These are phyloP conservation scores for Penicillium argentinense DNA, from an alignment of 495 filamentous ascomycete species.

Conservation along the genomic window DNA sequence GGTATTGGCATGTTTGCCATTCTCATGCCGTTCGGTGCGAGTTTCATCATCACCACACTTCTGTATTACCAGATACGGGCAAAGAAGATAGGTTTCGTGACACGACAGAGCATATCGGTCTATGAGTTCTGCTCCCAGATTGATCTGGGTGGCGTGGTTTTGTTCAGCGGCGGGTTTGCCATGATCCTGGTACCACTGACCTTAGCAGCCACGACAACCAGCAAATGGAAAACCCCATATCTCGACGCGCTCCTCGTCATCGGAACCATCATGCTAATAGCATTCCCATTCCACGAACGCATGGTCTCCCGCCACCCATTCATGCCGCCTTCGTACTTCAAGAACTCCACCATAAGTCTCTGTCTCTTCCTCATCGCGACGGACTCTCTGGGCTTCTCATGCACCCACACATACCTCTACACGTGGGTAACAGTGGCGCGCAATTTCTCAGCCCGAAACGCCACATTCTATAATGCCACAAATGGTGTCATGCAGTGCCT, in stretches of 20 bases:
- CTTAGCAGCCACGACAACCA: constrained; percentile 35
- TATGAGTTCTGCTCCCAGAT: constrained; percentile 48
- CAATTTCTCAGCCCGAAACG: constrained; percentile 38
- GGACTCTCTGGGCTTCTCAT: constrained; percentile 42
- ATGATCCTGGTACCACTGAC: constrained; percentile 42
- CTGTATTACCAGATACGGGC: constrained; percentile 42
- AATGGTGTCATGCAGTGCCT: constrained; percentile 47
- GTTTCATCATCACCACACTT: constrained; percentile 46
- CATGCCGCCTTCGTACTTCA: constrained; percentile 44
- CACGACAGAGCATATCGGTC: constrained; percentile 29
- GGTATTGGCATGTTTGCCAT: constrained; percentile 53
- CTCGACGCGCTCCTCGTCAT: constrained; percentile 42
- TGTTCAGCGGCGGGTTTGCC: constrained; percentile 38
- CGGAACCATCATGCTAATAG: constrained; percentile 32
- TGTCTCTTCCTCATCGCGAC: constrained; percentile 37
- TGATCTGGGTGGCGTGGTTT: constrained; percentile 43
- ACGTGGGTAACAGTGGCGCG: constrained; percentile 45
- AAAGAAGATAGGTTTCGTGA: constrained; percentile 31
- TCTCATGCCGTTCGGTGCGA: constrained; percentile 47
- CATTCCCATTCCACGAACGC: constrained; percentile 45
- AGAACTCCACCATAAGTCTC: constrained; percentile 38
- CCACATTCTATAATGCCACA: constrained; percentile 45
- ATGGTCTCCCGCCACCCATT: constrained; percentile 43
- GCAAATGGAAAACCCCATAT: constrained; percentile 44
- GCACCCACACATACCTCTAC: constrained; percentile 48